These are phyloP conservation scores for Petunia axillaris DNA, from an alignment of 257 asterid genomes.

Conservation along the genomic window DNA sequence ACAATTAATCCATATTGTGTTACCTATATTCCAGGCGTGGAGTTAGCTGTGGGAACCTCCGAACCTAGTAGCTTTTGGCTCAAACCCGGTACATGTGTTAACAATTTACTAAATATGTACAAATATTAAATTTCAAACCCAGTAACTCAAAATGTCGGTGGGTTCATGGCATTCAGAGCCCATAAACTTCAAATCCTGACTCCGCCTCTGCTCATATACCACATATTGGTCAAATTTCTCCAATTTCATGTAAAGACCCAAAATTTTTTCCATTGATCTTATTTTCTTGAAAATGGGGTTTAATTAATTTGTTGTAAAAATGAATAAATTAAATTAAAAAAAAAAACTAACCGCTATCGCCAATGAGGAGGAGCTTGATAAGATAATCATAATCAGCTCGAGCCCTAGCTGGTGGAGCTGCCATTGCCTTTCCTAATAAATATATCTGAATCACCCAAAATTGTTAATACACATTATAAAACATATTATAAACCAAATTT, in stretches of 20 bases:
- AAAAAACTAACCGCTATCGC: slow-evolving; percentile 43
- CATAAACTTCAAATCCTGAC: too few species aligned
- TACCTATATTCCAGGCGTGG: not conserved
- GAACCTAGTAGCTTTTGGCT: too few species aligned
- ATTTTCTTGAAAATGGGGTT: not conserved
- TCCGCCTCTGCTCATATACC: too few species aligned
- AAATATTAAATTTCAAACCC: too few species aligned
- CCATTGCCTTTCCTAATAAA: slow-evolving; percentile 24
- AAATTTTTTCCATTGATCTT: not conserved
- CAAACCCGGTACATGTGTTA: too few species aligned
- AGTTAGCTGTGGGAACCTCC: too few species aligned
- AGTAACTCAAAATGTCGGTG: too few species aligned
- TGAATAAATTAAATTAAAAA: not conserved
- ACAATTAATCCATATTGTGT: not conserved
- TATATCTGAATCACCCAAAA: not conserved
- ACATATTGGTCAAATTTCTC: slow-evolving; percentile 4
- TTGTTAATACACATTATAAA: not conserved
- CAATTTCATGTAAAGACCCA: slow-evolving; percentile 10
- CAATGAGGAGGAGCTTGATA: slow-evolving; percentile 42
- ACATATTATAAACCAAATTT: not conserved
- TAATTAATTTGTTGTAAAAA: not conserved
- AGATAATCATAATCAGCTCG: slow-evolving; percentile 45
- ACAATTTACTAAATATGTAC: too few species aligned
- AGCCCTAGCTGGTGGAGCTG: slow-evolving; percentile 43
- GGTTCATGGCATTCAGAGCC: too few species aligned